Conservation (phyloP, 495 filamentous ascomycete species). For the Friedmanniomyces endolithicus region DNA sequence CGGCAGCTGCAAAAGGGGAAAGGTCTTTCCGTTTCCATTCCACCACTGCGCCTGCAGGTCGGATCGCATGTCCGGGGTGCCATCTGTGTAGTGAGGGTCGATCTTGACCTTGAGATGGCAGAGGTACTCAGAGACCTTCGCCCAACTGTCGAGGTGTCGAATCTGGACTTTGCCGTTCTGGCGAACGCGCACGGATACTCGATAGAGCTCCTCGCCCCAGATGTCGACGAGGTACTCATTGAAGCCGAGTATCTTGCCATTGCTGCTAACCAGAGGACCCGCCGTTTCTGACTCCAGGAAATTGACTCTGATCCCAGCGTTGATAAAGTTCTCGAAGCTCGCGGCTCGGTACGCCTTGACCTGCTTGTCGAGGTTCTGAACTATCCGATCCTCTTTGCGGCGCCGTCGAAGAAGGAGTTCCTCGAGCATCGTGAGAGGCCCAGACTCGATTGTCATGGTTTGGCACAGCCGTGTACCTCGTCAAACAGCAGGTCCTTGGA, state of each 20-base stretch:
- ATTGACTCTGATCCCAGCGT: neutral
- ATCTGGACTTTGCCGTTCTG: neutral
- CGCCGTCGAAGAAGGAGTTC: neutral
- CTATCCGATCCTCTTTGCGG: neutral
- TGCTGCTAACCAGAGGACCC: neutral
- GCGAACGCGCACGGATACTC: neutral
- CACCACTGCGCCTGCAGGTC: conserved; percentile 8
- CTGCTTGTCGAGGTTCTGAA: neutral
- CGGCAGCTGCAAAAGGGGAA: conserved; percentile 15
- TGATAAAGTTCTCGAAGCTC: neutral
- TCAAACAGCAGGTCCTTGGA: too few relatives aligned
- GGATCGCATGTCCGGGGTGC: neutral
- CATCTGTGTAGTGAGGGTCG: neutral
- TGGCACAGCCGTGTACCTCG: too few relatives aligned
- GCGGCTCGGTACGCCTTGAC: neutral
- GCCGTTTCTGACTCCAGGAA: neutral
- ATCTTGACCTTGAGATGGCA: neutral
- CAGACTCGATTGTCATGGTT: neutral
- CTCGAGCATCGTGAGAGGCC: neutral
- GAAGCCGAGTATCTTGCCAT: neutral
- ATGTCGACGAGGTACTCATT: neutral
- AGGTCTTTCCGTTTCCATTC: conserved; percentile 10
- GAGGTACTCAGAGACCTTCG: neutral
- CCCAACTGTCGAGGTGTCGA: neutral
- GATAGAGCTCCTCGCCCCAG: neutral